phyloP scores from a whole-genome alignment of 306 rosid species.

The Acacia confusa region DNA sequence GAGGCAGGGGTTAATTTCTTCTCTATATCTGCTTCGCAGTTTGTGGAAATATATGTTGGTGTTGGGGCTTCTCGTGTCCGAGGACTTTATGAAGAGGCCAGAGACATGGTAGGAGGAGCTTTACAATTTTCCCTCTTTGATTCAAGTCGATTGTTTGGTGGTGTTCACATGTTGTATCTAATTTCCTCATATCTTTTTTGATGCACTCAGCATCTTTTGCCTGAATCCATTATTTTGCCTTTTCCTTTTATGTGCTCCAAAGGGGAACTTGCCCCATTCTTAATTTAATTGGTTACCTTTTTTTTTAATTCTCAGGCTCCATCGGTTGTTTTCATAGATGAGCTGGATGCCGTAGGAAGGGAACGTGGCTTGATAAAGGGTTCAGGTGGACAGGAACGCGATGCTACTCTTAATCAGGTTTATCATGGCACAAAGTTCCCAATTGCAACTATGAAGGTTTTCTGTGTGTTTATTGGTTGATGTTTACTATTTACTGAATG shows the following conservation, averaged over 20 bases:
- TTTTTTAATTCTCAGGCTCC: slow-evolving; percentile 66
- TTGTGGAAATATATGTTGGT: slow-evolving; percentile 95
- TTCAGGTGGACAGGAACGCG: slow-evolving; percentile 99
- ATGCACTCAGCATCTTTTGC: slow-evolving; percentile 1
- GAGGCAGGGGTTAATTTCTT: slow-evolving; percentile 99
- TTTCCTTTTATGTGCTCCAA: slow-evolving; percentile 29
- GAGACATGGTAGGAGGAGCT: slow-evolving; percentile 60
- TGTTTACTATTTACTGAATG: slow-evolving; percentile 37
- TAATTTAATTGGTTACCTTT: slow-evolving; percentile 13
- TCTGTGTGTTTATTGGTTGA: slow-evolving; percentile 31
- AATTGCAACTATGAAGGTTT: slow-evolving; percentile 2
- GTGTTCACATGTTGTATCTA: slow-evolving; percentile 7
- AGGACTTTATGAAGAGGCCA: slow-evolving; percentile 94
- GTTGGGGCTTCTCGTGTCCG: slow-evolving; percentile 99
- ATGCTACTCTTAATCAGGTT: slow-evolving; percentile 99
- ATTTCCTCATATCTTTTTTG: slow-evolving; percentile 4
- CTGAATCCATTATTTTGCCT: slow-evolving; percentile 8
- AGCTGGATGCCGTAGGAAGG: slow-evolving; percentile 98
- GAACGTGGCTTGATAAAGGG: slow-evolving; percentile 99
- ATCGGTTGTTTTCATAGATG: slow-evolving; percentile 97
- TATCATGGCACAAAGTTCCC: slow-evolving; percentile 15
- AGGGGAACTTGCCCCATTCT: slow-evolving; percentile 23
- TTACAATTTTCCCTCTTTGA: background rate
- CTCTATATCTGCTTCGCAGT: slow-evolving; percentile 98
- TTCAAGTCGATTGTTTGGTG: slow-evolving; percentile 27